Percentiles rank a stretch among this genome's conserved stretches.
These are phyloP conservation scores for Ogataea wickerhamii DNA, from an alignment of 805 yeast genomes.

Conservation along the genomic window DNA sequence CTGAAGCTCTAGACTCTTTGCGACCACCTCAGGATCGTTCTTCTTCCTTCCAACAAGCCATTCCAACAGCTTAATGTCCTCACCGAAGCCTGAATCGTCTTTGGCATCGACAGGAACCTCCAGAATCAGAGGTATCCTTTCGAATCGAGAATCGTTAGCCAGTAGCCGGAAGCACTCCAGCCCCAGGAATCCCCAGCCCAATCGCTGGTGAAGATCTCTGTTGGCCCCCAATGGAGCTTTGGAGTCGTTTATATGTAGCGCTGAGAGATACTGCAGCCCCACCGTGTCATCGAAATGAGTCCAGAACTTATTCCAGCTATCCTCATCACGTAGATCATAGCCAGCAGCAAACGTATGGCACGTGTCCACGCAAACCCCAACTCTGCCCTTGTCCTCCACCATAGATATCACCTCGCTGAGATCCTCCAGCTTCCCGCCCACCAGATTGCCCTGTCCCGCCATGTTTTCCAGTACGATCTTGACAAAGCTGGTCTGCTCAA, in stretches of 20 bases:
- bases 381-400: conserved; percentile 75
- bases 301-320: conserved; percentile 67
- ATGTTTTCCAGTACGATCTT: conserved; percentile 90
- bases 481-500: conserved; percentile 68
- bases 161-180: conserved; percentile 76
- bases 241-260: conserved; percentile 90
- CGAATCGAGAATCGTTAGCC: conserved; percentile 63
- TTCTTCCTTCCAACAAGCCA: conserved; percentile 62
- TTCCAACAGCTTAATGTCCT: conserved; percentile 77
- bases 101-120: conserved; percentile 76
- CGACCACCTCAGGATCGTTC: conserved; percentile 54
- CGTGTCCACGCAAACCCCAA: conserved; percentile 96
- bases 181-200: conserved; percentile 88
- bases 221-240: conserved; percentile 90
- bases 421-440: conserved; percentile 80
- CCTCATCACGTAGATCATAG: conserved; percentile 69
- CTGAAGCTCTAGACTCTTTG: conserved; percentile 47
- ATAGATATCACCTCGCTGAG: conserved; percentile 66
- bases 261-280: conserved; percentile 71
- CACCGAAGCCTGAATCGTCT: conserved; percentile 66
- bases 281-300: conserved; percentile 64
- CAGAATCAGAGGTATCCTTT: conserved; percentile 70
- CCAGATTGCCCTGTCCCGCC: conserved; percentile 95
- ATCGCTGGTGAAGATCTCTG: conserved; percentile 83
- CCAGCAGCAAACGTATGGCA: conserved; percentile 98